Percentiles rank a stretch among this genome's conserved stretches.
Evolutionary conservation across 441 rosid genomes (phyloP).

Genomic region (Bocquillonia castaneifolia): DNA sequence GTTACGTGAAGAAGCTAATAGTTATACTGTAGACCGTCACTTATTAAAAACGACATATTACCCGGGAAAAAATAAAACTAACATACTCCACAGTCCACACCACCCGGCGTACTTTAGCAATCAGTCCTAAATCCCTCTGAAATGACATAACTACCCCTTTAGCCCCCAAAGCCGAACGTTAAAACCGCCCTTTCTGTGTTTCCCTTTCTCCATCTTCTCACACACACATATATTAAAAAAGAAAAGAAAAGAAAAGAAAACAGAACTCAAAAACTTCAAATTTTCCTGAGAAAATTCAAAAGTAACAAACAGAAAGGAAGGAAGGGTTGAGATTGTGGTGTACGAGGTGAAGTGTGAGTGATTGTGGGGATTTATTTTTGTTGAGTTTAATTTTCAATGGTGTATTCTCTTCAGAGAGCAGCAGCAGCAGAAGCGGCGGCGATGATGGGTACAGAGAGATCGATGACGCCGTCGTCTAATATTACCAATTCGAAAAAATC

Average conservation of each 20-base stretch:
- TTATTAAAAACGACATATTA: slow-evolving; percentile 35
- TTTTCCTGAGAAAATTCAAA: too few species aligned
- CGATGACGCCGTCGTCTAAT: too few species aligned
- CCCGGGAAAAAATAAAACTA: slow-evolving; percentile 37
- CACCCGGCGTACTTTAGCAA: slow-evolving; percentile 23
- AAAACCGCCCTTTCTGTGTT: slow-evolving; percentile 33
- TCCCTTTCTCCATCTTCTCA: neutral
- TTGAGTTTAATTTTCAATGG: slow-evolving; percentile 33
- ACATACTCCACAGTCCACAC: neutral
- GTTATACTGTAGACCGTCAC: slow-evolving; percentile 20
- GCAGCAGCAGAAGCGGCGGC: slow-evolving; percentile 19
- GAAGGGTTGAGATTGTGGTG: neutral
- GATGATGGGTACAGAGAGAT: slow-evolving; percentile 55
- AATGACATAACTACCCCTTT: slow-evolving; percentile 27
- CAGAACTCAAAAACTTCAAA: too few species aligned
- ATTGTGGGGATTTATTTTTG: neutral
- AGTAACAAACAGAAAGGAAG: too few species aligned
- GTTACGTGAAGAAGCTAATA: too few species aligned
- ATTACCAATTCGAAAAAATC: slow-evolving; percentile 20
- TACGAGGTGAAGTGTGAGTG: neutral
- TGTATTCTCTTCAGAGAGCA: slow-evolving; percentile 32
- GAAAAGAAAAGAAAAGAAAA: neutral
- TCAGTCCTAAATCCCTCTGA: rapidly evolving
- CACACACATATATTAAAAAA: slow-evolving; percentile 11
- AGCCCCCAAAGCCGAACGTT: slow-evolving; percentile 43